Evolutionary conservation across 2,329 filamentous ascomycete genomes (phyloP), one percentile per base, ranked within the genome.

Genomic region (Sphaerulina musiva): DNA sequence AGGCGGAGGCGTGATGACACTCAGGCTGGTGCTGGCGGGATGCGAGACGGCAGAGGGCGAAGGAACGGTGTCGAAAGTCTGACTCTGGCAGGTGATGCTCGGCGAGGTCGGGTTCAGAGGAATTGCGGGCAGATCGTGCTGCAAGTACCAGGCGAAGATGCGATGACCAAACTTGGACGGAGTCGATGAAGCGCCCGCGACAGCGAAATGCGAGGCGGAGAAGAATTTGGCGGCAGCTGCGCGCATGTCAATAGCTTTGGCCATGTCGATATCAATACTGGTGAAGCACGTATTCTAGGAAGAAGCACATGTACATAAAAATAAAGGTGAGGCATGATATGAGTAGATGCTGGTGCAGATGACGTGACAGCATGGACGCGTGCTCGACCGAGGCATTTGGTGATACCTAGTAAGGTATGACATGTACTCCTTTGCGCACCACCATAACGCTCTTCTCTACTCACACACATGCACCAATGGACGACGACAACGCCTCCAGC

Each of bases 181-280:
- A 72, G 95, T 89, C 48, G 87, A 87, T 68, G 87, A 93, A 38
- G 92, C 92, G 64, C 92, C 92, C 14, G 91, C 89, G 29, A 97
- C 92, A 53, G 92, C 92, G 70, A 93, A 95, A 59, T 81, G 78
- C 31, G 85, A 82, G 7, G 86, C 86, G 1, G 82, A 79, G 75
- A 96, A 95, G 78, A 96, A 96, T 8, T 79, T 79, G 57, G 83
- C 84, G 40, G 89, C 84, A 44, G 86, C 81, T 47, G 82, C 78
- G 67, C 90, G 84, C 75, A 87, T 87, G 55, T 63, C 59, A 42
- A 48, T 39, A 11, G 56, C 40, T 42, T 40, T 40, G 17, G 49
- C 31, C 40, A 51, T 51, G 17, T 29, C 43, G 34, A 10, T 11
- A 38, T 29, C 26, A 29, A 29, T 29, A 29, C 26, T 29, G 26